These are phyloP conservation scores for Jatropha podagrica DNA, from an alignment of 441 rosid genomes.

Conservation along the genomic window DNA sequence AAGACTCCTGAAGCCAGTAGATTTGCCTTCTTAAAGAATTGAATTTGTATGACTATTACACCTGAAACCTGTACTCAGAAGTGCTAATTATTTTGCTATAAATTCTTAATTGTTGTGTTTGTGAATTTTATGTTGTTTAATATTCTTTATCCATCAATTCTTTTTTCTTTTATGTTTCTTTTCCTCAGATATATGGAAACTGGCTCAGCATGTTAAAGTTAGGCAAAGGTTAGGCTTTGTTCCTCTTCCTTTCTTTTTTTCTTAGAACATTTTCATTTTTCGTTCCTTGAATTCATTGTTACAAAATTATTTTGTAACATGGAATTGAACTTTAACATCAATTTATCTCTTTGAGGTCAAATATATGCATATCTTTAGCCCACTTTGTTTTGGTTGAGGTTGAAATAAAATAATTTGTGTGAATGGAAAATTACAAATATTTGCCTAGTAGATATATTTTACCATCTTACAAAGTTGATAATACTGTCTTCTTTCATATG, in stretches of 20 bases:
- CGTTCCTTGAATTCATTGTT: neutral
- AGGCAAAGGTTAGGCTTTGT: constrained; percentile 74
- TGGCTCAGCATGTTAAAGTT: constrained; percentile 77
- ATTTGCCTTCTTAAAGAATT: neutral
- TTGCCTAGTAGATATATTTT: neutral
- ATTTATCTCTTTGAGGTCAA: neutral
- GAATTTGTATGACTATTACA: neutral
- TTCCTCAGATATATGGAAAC: constrained; percentile 58
- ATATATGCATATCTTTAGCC: neutral
- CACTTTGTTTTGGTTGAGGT: neutral
- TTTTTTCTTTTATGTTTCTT: neutral
- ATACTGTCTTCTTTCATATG: neutral
- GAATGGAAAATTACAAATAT: neutral
- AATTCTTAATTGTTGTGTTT: neutral
- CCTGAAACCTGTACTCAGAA: neutral
- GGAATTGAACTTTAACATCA: neutral
- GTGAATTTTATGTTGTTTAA: neutral
- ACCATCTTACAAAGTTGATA: neutral
- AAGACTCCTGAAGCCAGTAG: neutral
- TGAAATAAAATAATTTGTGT: neutral
- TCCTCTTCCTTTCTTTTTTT: constrained; percentile 2
- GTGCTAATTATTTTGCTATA: neutral
- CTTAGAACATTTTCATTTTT: neutral
- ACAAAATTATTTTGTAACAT: neutral
- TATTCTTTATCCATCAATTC: neutral